Base-by-base conservation (phyloP, 208 protist genomes). In the Trypanosoma vivax region DNA sequence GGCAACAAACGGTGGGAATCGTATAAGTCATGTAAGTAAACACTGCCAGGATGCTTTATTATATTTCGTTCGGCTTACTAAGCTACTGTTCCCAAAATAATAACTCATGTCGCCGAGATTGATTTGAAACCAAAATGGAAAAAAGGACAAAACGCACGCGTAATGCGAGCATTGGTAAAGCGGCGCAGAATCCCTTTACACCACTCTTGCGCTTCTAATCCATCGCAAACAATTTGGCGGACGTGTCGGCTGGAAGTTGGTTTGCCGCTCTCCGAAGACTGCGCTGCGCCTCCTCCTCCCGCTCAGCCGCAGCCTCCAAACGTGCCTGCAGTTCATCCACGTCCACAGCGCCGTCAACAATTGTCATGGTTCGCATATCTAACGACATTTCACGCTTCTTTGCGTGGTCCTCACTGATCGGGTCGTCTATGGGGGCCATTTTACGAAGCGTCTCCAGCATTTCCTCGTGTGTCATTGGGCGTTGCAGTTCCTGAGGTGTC, bases 341-440 rank as follows among this genome's bases (percentile, higher is more conserved):
- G 43, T 83, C 69, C 11, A 93, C 79, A 21, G 50, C 57, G 11
- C 68, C 70, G 3, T 67, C 37, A 5, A 84, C 53, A 53, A 88
- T 65, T 13, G 67, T 83, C 69, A 92, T 89, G 35, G 77, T 87
- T 53, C 86, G 83, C 59, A 94, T 29, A 18, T 86, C 56, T 14
- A 82, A 14, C 18, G 67, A 50, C 28, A 76, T 39, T 19, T 85
- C 66, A 5, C 65, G 57, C 54, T 73, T 71, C 9, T 50, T 55
- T 7, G 43, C 65, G 49, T 93, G 86, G 50, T 90, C 86, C 23
- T 76, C 63, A 7, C 76, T 76, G 5, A 79, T 61, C 24, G 80
- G 76, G 35, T 86, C 79, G 52, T 94, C 87, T 28, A 94, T 77
- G 0, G 82, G 77, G 35, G 63, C 66, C 35, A 67, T 52, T 9